phyloP scores from a whole-genome alignment of 2,329 filamentous ascomycete species.

The Fusarium abutilonis region DNA sequence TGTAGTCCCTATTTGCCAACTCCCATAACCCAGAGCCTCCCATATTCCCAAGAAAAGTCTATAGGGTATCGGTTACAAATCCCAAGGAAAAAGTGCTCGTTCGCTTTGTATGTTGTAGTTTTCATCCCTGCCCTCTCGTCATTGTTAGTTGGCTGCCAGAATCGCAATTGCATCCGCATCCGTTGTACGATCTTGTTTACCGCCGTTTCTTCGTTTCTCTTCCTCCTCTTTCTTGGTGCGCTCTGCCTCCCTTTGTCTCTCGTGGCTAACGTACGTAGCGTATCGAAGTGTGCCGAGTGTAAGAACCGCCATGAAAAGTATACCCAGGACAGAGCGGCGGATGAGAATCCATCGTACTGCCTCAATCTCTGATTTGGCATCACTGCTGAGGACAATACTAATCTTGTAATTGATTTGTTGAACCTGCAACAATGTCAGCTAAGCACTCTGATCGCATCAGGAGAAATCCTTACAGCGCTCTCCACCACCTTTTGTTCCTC shows the following conservation, averaged over 20 bases:
- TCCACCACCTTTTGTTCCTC: slow-evolving; percentile 89
- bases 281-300: slow-evolving; percentile 69
- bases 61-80: slow-evolving; percentile 44
- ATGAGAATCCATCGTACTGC: slow-evolving; percentile 87
- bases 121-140: slow-evolving; percentile 1
- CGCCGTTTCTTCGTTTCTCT: slow-evolving; percentile 55
- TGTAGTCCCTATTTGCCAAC: neutral
- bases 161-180: slow-evolving; percentile 66
- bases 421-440: slow-evolving; percentile 62
- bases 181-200: slow-evolving; percentile 57
- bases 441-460: neutral
- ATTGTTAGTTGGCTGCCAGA: slow-evolving; percentile 62
- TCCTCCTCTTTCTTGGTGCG: slow-evolving; percentile 57
- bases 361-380: slow-evolving; percentile 92
- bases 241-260: slow-evolving; percentile 59
- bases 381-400: slow-evolving; percentile 86
- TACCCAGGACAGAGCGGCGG: slow-evolving; percentile 69
- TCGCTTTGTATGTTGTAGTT: slow-evolving; percentile 12
- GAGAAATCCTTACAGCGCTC: slow-evolving; percentile 68
- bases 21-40: slow-evolving; percentile 6
- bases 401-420: slow-evolving; percentile 98
- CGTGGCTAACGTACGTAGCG: slow-evolving; percentile 64
- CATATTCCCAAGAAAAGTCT: slow-evolving; percentile 37
- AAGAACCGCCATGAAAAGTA: slow-evolving; percentile 71
- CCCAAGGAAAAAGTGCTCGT: slow-evolving; percentile 35